Percentiles rank a stretch among this genome's conserved stretches.
Evolutionary conservation across 1,139 yeast genomes (phyloP).

Genomic region (Diutina mesorugosa): DNA sequence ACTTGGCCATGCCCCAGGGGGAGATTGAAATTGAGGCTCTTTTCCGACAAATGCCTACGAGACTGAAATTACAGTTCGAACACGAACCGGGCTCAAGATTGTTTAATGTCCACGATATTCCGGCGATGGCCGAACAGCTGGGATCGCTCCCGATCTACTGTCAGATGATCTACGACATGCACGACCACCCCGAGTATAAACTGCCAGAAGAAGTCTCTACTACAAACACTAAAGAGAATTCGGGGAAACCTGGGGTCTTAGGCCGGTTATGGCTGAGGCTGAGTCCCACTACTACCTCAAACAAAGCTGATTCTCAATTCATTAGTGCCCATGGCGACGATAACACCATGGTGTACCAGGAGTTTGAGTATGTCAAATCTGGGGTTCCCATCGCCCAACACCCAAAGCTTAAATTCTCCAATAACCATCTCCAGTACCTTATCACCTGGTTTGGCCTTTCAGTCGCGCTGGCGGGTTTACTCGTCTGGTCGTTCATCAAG

Average conservation of each 20-base stretch:
- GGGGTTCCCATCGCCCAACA: conserved; percentile 87
- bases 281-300: not conserved
- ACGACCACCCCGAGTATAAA: conserved; percentile 45
- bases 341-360: conserved; percentile 26
- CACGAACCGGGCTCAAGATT: conserved; percentile 53
- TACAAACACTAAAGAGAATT: not conserved
- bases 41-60: conserved; percentile 57
- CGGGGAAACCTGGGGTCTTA: not conserved
- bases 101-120: conserved; percentile 65
- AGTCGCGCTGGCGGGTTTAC: conserved; percentile 52
- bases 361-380: conserved; percentile 43
- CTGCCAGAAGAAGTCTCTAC: conserved; percentile 5
- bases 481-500: conserved; percentile 26
- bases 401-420: conserved; percentile 69
- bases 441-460: conserved; percentile 93
- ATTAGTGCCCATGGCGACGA: conserved; percentile 10
- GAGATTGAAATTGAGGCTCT: conserved; percentile 64
- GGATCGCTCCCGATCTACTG: conserved; percentile 64
- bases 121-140: conserved; percentile 63
- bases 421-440: conserved; percentile 84
- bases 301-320: conserved; percentile 4
- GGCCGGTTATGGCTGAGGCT: not conserved
- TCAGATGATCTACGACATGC: conserved; percentile 58
- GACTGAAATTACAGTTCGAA: conserved; percentile 64
- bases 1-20: conserved; percentile 62